Evolutionary conservation across 176 grass and related monocot species (phyloP), one percentile per base, ranked within the genome.

Genomic region (Aegilops tauschii): DNA sequence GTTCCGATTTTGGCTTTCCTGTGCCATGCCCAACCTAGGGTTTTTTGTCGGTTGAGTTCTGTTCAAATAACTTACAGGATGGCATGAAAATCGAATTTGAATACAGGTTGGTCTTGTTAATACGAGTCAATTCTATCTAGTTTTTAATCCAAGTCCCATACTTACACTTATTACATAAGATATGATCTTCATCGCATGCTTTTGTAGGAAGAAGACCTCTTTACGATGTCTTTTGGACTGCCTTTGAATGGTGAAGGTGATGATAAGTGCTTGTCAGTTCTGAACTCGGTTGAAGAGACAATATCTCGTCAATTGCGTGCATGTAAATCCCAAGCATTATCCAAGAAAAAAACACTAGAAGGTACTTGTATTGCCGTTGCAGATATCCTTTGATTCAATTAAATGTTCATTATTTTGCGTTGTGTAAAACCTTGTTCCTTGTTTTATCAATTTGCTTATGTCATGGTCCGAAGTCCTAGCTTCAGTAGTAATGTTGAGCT

Each of bases 261-360:
- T 79, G 96, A 98, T 64, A 98, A 89, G 56, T 95, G 93, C 56
- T 84, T 95, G 42, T 93, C 96, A n/a, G 86, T 91, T 90, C 84
- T 96, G 74, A 92, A 98, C 71, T 94, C 96, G 64, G 84, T 98
- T 65, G 96, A 96, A 87, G 93, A 98, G 87, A 98, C 88, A 85
- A 88, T 96, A 83, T 92, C 93, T 91, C 93, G 93, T 44, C 91
- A 96, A 81, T 87, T 96, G 70, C 93, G 92, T 79, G 93, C 92
- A 69, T 96, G 96, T 87, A 98, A 96, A 81, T 83, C 87, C 23
- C 93, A 94, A 67, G 61, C 93, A 82, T 87, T 88, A 83, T 91
- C 91, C 74, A 98, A 93, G 88, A 95, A 90, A 87, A 98, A 98
- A 82, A 83, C 78, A 83, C 79, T 93, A 78, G 93, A 98, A 98